Conservation (phyloP, 2,329 filamentous ascomycete genomes). For the Triangularia setosa region DNA sequence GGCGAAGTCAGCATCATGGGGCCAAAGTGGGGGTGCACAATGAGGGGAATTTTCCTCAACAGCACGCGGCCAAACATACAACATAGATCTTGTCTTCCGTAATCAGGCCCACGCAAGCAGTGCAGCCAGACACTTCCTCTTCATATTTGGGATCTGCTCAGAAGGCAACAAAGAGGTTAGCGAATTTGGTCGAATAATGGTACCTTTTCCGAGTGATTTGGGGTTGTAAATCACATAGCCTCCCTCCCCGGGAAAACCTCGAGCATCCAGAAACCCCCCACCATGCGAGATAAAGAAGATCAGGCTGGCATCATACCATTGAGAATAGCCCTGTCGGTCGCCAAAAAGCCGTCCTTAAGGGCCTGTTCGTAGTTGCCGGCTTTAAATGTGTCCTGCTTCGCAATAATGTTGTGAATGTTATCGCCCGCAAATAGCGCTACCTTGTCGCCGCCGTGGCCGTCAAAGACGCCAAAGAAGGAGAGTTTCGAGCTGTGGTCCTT, state of each 20-base stretch:
- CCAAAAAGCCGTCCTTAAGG: constrained; percentile 93
- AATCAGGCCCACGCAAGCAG: constrained; percentile 85
- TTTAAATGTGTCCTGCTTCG: constrained; percentile 92
- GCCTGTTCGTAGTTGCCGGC: constrained; percentile 90
- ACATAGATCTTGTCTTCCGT: constrained; percentile 91
- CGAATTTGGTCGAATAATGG: constrained; percentile 2
- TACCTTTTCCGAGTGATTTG: not conserved
- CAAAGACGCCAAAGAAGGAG: constrained; percentile 96
- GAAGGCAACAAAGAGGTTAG: constrained; percentile 14
- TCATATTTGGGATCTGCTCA: constrained; percentile 86
- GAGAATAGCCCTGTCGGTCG: constrained; percentile 91
- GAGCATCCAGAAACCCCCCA: constrained; percentile 2
- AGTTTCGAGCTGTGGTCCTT: constrained; percentile 69
- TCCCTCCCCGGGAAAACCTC: not conserved
- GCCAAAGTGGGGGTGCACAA: constrained; percentile 12
- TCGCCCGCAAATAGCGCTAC: constrained; percentile 91
- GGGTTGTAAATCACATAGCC: not conserved
- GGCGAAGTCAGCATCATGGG: constrained; percentile 19
- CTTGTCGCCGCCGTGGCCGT: constrained; percentile 95
- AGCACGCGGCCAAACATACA: constrained; percentile 55
- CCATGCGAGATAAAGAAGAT: not conserved
- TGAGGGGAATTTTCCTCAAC: constrained; percentile 1
- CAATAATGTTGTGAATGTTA: constrained; percentile 88
- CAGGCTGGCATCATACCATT: constrained; percentile 62
- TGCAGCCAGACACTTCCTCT: constrained; percentile 97